A percentile compares a stretch with the other conserved stretches of the same genome.
phyloP scores from a whole-genome alignment of 2,329 filamentous ascomycete genomes.

The Arthrinium puccinioides region DNA sequence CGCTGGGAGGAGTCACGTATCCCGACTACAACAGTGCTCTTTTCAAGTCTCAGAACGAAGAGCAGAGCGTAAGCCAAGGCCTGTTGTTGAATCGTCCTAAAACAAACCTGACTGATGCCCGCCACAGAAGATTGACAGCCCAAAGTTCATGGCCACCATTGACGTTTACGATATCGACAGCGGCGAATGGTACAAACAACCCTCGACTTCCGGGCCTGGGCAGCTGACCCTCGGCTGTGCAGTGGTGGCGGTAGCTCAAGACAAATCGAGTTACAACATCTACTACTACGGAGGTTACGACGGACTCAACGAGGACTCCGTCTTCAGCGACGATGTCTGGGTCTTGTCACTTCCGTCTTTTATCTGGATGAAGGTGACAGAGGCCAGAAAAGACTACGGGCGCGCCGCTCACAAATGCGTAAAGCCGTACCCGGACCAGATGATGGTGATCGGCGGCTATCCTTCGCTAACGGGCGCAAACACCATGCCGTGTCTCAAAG shows the following conservation, averaged over 20 bases:
- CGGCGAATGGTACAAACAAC: constrained; percentile 62
- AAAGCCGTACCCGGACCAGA: constrained; percentile 69
- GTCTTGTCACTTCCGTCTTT: constrained; percentile 74
- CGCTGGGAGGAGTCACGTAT: constrained; percentile 65
- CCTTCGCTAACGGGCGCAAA: constrained; percentile 20
- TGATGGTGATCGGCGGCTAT: constrained; percentile 70
- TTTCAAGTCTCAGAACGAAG: constrained; percentile 21
- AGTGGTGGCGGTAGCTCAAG: constrained; percentile 63
- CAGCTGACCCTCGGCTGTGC: constrained; percentile 62
- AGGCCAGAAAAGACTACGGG: constrained; percentile 39
- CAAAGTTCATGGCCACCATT: constrained; percentile 63
- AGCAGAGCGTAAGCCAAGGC: constrained; percentile 35
- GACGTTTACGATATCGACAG: constrained; percentile 71
- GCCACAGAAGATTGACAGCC: constrained; percentile 52
- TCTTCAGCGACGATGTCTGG: constrained; percentile 65
- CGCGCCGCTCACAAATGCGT: constrained; percentile 72
- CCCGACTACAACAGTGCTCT: constrained; percentile 37
- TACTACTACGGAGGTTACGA: constrained; percentile 79
- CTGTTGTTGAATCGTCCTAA: not conserved
- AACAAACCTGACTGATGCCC: not conserved
- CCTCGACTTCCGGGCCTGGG: constrained; percentile 50
- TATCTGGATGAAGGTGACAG: constrained; percentile 58
- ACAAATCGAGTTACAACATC: constrained; percentile 70
- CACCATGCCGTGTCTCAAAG: constrained; percentile 35
- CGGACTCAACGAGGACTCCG: constrained; percentile 31